phyloP scores from a whole-genome alignment of 177 flowering plant genomes.

The Tripterygium wilfordii region DNA sequence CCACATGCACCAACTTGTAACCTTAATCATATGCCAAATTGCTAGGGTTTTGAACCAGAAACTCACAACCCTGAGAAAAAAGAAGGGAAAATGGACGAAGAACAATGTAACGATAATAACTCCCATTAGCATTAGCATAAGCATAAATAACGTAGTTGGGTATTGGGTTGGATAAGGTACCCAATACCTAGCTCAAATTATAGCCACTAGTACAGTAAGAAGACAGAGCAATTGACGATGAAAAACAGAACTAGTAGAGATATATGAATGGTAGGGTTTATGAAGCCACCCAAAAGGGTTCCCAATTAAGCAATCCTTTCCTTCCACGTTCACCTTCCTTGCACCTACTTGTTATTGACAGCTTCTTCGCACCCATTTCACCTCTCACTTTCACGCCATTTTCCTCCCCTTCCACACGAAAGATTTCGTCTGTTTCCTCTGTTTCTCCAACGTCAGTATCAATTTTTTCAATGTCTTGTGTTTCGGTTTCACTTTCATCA shows the following conservation, averaged over 20 bases:
- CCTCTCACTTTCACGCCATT: neutral
- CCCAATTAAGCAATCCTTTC: conserved; percentile 25
- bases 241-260: no score
- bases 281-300: conserved; percentile 38
- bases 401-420: conserved; percentile 16
- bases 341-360: conserved; percentile 42
- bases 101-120: conserved; percentile 50
- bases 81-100: no score
- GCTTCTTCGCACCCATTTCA: conserved; percentile 8
- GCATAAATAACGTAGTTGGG: neutral
- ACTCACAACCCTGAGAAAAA: no score
- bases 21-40: no score
- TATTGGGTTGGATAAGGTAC: neutral
- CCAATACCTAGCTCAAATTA: no score
- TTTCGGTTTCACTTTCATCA: conserved; percentile 1
- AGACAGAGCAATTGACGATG: neutral
- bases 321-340: conserved; percentile 31
- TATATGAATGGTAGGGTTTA: conserved; percentile 8
- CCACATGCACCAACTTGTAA: no score
- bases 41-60: no score
- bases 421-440: neutral
- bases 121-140: conserved; percentile 41
- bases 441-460: no score
- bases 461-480: conserved; percentile 2
- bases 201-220: no score